Conservation (phyloP, 2,329 filamentous ascomycete genomes). For the Neurospora sp. region DNA sequence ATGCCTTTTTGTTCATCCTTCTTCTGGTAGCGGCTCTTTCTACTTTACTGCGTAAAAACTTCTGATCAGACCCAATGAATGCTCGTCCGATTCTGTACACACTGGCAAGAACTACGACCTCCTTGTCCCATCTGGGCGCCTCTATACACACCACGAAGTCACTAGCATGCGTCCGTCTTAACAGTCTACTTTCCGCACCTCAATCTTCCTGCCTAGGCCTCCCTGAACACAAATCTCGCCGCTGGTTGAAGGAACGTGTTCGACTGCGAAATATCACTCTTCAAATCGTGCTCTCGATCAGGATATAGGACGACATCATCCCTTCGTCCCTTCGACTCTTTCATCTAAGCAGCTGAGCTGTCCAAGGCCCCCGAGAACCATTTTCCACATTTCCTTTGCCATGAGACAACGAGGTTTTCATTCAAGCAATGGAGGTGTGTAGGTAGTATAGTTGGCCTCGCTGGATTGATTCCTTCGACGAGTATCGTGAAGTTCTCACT, state of each 20-base stretch:
- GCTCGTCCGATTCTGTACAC: background rate
- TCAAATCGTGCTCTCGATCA: background rate
- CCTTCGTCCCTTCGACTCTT: background rate
- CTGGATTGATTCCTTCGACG: background rate
- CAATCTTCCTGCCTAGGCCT: background rate
- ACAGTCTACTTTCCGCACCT: background rate
- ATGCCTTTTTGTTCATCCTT: background rate
- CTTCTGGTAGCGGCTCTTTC: background rate
- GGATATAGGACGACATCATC: background rate
- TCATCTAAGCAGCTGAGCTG: background rate
- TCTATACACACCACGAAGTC: background rate
- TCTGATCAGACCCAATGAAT: background rate
- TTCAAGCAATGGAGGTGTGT: background rate
- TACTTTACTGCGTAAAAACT: background rate
- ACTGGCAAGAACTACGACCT: background rate
- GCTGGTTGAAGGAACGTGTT: background rate
- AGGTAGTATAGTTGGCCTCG: background rate
- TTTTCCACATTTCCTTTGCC: background rate
- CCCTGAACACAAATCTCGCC: background rate
- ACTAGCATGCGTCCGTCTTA: background rate
- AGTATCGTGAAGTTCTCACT: background rate
- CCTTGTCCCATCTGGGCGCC: background rate
- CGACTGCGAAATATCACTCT: background rate
- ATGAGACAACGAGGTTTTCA: background rate
- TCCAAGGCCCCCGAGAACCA: background rate